Percentiles rank a stretch among this genome's conserved stretches.
phyloP scores from a whole-genome alignment of 148 eudicot species.

The Chenopodium berlandieri region DNA sequence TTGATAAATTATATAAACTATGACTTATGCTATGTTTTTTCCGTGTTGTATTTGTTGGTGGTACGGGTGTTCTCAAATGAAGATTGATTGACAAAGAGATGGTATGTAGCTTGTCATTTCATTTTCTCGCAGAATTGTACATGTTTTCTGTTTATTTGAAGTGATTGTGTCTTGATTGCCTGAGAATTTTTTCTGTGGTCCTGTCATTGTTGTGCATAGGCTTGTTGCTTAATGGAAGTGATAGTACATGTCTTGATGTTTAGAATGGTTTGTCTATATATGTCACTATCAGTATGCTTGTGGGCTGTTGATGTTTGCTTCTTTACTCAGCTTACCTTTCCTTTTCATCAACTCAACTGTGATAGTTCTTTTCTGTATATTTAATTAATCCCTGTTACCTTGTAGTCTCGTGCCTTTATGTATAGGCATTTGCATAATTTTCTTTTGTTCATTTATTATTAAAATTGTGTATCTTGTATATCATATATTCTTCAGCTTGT shows the following conservation, averaged over 20 bases:
- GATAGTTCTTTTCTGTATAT: background rate
- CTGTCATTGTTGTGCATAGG: background rate
- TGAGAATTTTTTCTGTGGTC: background rate
- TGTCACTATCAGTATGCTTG: background rate
- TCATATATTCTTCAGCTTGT: too few relatives aligned
- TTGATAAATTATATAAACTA: background rate
- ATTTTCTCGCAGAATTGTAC: background rate
- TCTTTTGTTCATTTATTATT: too few relatives aligned
- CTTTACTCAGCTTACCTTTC: background rate
- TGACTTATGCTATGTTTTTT: constrained; percentile 25
- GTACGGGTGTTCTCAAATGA: constrained; percentile 27
- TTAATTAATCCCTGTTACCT: background rate
- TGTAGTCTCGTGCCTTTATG: background rate
- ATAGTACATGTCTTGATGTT: background rate
- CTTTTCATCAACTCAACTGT: background rate
- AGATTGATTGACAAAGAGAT: constrained; percentile 88
- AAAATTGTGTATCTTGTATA: too few relatives aligned
- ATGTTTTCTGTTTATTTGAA: background rate
- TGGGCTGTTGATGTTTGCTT: background rate
- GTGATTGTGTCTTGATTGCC: constrained; percentile 3
- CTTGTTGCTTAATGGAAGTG: background rate
- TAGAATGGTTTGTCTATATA: background rate
- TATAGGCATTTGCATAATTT: background rate
- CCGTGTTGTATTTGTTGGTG: constrained; percentile 27
- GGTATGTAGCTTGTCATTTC: constrained; percentile 48